Percentiles rank a stretch among this genome's conserved stretches.
Conservation (phyloP, 257 asterid genomes). For the Knoxia roxburghii region DNA sequence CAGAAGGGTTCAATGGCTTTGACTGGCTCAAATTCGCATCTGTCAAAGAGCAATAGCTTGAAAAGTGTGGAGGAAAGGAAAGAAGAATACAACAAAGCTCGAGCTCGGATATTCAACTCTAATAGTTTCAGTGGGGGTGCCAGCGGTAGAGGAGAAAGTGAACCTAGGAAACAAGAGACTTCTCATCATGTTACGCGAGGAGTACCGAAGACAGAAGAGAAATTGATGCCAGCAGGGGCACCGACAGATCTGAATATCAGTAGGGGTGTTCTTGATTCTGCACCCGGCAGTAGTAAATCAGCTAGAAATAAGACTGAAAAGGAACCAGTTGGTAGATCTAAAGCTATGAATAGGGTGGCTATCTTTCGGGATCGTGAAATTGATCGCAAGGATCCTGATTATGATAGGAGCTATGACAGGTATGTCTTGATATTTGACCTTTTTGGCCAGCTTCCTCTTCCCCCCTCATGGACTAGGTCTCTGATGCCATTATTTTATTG, state of each 20-base stretch:
- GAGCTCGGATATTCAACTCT: constrained; percentile 92
- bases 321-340: constrained; percentile 65
- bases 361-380: constrained; percentile 90
- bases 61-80: constrained; percentile 97
- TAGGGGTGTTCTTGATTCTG: constrained; percentile 59
- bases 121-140: constrained; percentile 53
- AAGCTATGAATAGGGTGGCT: constrained; percentile 71
- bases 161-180: constrained; percentile 53
- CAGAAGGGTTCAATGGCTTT: constrained; percentile 55
- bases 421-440: constrained; percentile 10
- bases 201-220: constrained; percentile 50
- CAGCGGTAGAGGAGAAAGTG: constrained; percentile 52
- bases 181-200: constrained; percentile 50
- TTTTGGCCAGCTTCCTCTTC: neutral
- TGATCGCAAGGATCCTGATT: constrained; percentile 96
- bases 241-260: constrained; percentile 41
- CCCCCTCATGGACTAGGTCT: neutral
- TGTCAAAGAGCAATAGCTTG: constrained; percentile 57
- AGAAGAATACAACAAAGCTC: constrained; percentile 94
- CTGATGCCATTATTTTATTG: neutral
- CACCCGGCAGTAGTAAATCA: constrained; percentile 65
- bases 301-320: constrained; percentile 71
- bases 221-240: constrained; percentile 33
- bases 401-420: constrained; percentile 93
- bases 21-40: constrained; percentile 36